Percentiles rank a stretch among this genome's conserved stretches.
Evolutionary conservation across 495 filamentous ascomycete species (phyloP).

Genomic region (Podospora appendiculata): DNA sequence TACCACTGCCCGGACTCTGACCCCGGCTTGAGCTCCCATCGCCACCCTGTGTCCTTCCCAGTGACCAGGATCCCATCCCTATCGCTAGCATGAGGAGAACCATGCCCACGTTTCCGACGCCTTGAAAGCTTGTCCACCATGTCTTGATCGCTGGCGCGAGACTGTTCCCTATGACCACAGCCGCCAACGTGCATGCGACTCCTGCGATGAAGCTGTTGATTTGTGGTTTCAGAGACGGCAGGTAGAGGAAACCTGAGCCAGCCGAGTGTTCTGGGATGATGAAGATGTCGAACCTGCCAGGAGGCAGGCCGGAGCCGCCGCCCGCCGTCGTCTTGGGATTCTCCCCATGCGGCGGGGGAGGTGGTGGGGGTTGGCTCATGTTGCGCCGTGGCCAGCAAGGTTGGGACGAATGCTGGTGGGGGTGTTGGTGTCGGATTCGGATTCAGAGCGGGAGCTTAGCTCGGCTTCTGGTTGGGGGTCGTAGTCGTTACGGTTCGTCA

Average conservation of each 20-base stretch:
- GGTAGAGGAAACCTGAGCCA: conserved; percentile 85
- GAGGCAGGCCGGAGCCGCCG: conserved; percentile 50
- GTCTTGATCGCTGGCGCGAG: conserved; percentile 59
- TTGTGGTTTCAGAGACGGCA: conserved; percentile 78
- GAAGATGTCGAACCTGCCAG: conserved; percentile 93
- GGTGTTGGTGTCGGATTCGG: neutral
- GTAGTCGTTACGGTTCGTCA: neutral
- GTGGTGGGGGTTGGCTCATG: conserved; percentile 45
- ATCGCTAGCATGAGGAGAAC: conserved; percentile 54
- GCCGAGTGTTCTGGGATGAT: conserved; percentile 91
- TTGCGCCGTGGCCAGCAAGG: conserved; percentile 12
- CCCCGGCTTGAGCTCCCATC: neutral
- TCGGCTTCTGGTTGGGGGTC: neutral
- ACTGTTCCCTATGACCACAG: conserved; percentile 58
- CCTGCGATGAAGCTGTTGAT: conserved; percentile 89
- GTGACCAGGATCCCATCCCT: conserved; percentile 68
- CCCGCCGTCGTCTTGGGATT: conserved; percentile 44
- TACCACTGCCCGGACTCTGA: neutral
- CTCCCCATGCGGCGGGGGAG: conserved; percentile 64
- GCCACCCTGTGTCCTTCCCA: conserved; percentile 39
- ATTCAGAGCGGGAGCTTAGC: neutral
- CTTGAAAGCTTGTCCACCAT: conserved; percentile 58
- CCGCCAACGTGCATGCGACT: conserved; percentile 60
- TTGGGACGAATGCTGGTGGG: conserved; percentile 1
- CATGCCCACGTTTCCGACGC: conserved; percentile 54